Conservation (phyloP, 495 filamentous ascomycete species). For the Aspergillus asperescens region DNA sequence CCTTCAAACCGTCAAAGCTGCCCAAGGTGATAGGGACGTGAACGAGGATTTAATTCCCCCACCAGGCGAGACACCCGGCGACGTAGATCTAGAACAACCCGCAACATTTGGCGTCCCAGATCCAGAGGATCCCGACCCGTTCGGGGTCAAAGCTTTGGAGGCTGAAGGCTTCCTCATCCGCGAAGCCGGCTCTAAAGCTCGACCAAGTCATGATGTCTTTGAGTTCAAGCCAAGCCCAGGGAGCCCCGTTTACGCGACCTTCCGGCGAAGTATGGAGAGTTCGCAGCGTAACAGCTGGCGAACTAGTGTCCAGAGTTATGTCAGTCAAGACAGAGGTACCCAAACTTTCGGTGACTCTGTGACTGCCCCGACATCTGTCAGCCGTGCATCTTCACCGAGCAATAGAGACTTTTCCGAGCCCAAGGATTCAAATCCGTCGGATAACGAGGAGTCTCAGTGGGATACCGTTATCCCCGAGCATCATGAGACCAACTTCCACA, state of each 20-base stretch:
- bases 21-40: constrained; percentile 71
- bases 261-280: constrained; percentile 65
- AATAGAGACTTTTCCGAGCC: constrained; percentile 41
- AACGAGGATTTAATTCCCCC: constrained; percentile 52
- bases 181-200: constrained; percentile 67
- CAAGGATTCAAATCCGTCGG: constrained; percentile 22
- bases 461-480: constrained; percentile 36
- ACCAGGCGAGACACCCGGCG: constrained; percentile 64
- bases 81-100: constrained; percentile 54
- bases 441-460: constrained; percentile 25
- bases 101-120: constrained; percentile 69
- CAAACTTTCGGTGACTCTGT: constrained; percentile 53
- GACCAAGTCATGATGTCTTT: constrained; percentile 69
- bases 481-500: constrained; percentile 24
- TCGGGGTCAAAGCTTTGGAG: constrained; percentile 78
- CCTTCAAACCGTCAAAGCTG: constrained; percentile 75
- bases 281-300: constrained; percentile 55
- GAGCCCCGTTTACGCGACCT: constrained; percentile 69
- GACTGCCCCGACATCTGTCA: constrained; percentile 41
- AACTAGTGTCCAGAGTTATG: constrained; percentile 53
- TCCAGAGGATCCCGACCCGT: constrained; percentile 73
- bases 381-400: constrained; percentile 44
- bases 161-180: constrained; percentile 79
- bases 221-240: constrained; percentile 71
- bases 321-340: constrained; percentile 53